Base-by-base conservation (phyloP, 306 rosid genomes). In the Phaseolus lunatus region DNA sequence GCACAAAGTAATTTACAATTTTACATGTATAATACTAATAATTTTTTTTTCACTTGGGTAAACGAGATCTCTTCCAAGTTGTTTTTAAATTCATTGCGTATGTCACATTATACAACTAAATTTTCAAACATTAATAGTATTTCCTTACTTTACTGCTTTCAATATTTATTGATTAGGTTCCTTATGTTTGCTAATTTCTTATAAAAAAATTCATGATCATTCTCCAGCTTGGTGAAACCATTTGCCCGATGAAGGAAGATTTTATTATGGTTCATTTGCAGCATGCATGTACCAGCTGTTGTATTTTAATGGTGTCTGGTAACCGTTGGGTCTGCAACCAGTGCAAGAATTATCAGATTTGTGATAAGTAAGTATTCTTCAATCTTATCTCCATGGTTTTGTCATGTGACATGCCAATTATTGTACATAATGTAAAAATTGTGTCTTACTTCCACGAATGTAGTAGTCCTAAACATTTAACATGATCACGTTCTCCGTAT, bases 181-280 rank as follows among this genome's bases (percentile, higher is more conserved):
- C 43, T 52, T 65, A 61, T 61, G 19, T 66, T 13, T 31, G 20
- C 50, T 52, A 39, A 39, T 83, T 27, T 75, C 74, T 78, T 73
- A 70, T 33, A 16, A 72, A 66, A 16, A 72, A 66, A 48, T 67
- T 61, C 41, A 56, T 80, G 62, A 35, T 71, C 49, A 63, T 79
- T 82, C 74, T 81, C 65, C 89, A 96, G 99, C 97, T 96, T 71
- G 99, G 99, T 80, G 99, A 96, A 86, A 93, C 98, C 79, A 96
- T 96, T 79, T 77, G 83, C 83, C 98, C 98, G 0, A 96, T 96
- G 98, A 96, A 96, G 94, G 99, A 96, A 75, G 99, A 96, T 84
- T 93, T 92, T 75, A 92, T 96, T 61, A 93, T 96, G 98, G 99
- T 96, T 85, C 99, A 96, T 88, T 85, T 96, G 86, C 97, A 92